Evolutionary conservation across 1,139 yeast species (phyloP), one percentile per base, ranked within the genome.

Genomic region (Eremothecium coryli): DNA sequence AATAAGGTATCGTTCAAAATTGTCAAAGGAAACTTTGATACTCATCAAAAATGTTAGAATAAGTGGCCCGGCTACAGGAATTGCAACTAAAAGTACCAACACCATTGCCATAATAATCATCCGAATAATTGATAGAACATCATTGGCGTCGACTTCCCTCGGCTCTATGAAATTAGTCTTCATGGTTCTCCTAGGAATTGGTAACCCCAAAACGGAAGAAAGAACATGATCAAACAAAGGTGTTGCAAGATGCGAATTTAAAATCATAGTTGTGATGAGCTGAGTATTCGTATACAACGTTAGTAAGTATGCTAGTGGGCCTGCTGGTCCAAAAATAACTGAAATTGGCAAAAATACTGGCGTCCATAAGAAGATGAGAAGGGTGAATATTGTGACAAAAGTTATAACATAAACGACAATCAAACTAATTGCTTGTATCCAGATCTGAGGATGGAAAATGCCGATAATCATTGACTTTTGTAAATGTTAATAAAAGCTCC

Each of bases 311-410:
- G 15, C 22, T 22, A 27, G 14, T 11, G 30, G 30, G 4, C 30
- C 30, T n/a, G 30, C 30, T n/a, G 30, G 30, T 11, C 30, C 30
- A 14, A 27, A 27, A n/a, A 27, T 27, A 16, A 27, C 30, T 4
- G 30, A 27, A 11, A 27, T 27, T 22, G 30, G 30, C 14, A 27
- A 14, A 14, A 27, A 27, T n/a, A 27, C 22, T 11, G 30, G 30
- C 30, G 30, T 27, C 30, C 30, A 27, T 11, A 27, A 8, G 11
- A 27, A 11, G 22, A 27, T 22, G 11, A 27, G 30, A 6, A 27
- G 17, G 4, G 11, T 22, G n/a, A 27, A 14, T 17, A 27, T 27
- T 14, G 22, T 14, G n/a, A 18, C 22, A 14, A 27, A 27, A 11
- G 30, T 27, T 3, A 27, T 16, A 16, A 27, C 14, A 14, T 27